Evolutionary conservation across 371 early-diverging fungal species (phyloP).

Genomic region (Gilbertella persicaria): DNA sequence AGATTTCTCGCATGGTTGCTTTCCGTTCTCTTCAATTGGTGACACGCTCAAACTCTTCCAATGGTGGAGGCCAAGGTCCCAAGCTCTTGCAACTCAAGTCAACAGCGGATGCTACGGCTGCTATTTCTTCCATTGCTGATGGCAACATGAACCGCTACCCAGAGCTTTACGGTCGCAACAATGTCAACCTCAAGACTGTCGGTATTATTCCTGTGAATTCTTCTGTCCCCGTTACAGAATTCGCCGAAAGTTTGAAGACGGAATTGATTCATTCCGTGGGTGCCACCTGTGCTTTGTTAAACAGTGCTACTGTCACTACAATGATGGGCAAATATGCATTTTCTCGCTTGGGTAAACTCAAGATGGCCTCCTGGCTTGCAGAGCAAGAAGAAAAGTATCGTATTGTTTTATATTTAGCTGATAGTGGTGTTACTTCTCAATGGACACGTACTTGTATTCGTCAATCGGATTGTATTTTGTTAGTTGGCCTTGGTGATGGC

Average conservation of each 20-base stretch:
- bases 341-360: conserved; percentile 85
- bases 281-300: conserved; percentile 74
- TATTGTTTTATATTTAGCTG: conserved; percentile 92
- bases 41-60: conserved; percentile 30
- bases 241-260: conserved; percentile 79
- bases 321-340: conserved; percentile 94
- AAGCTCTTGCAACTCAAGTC: conserved; percentile 10
- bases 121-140: conserved; percentile 9
- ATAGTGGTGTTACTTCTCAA: conserved; percentile 84
- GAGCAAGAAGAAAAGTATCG: conserved; percentile 90
- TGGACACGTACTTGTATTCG: conserved; percentile 97
- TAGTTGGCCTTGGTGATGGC: conserved; percentile 90
- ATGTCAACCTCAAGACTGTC: conserved; percentile 91
- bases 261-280: conserved; percentile 76
- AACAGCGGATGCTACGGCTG: conserved; percentile 9
- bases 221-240: conserved; percentile 84
- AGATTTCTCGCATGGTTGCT: conserved; percentile 91
- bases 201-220: conserved; percentile 88
- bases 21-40: conserved; percentile 63
- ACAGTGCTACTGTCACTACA: conserved; percentile 76
- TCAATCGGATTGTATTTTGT: conserved; percentile 94
- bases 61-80: neutral
- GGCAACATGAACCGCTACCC: conserved; percentile 20
- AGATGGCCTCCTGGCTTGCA: conserved; percentile 88
- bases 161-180: conserved; percentile 71